A percentile compares a stretch with the other conserved stretches of the same genome.
phyloP scores from a whole-genome alignment of 208 protist species.

The Trypanosoma conorhini region DNA sequence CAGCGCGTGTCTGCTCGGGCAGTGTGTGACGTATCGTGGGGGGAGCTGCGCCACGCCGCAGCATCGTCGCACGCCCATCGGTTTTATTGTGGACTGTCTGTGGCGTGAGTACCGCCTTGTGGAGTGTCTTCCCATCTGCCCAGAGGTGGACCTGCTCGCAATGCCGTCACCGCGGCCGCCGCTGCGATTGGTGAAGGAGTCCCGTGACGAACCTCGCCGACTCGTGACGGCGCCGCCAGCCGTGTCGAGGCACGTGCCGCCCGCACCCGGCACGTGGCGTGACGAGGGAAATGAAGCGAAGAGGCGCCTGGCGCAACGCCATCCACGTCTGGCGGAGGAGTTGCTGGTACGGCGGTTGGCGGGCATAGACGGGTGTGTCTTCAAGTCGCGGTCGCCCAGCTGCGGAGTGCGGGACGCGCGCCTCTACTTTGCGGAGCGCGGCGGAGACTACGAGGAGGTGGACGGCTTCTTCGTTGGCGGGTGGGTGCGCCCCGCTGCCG shows the following conservation, averaged over 20 bases:
- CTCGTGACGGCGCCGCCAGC: background rate
- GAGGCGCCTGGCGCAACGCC: constrained; percentile 2
- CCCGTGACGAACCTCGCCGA: background rate
- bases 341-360: background rate
- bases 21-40: constrained; percentile 57
- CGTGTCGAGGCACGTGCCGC: background rate
- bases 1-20: constrained; percentile 72
- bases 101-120: constrained; percentile 31
- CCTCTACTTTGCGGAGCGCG: constrained; percentile 32
- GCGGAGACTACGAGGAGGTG: constrained; percentile 27
- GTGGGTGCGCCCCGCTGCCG: constrained; percentile 31
- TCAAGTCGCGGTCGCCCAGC: constrained; percentile 81
- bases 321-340: constrained; percentile 20
- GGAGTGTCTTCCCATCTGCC: constrained; percentile 65
- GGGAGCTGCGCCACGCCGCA: background rate
- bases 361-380: constrained; percentile 59
- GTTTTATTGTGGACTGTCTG: constrained; percentile 52
- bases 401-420: constrained; percentile 80
- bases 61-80: constrained; percentile 26
- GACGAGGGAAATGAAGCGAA: background rate
- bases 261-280: background rate
- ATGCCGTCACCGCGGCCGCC: constrained; percentile 59
- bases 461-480: constrained; percentile 68
- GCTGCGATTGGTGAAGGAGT: constrained; percentile 37
- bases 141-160: constrained; percentile 71